Conservation (phyloP, 1,139 yeast species). For the Geotrichum reessii region DNA sequence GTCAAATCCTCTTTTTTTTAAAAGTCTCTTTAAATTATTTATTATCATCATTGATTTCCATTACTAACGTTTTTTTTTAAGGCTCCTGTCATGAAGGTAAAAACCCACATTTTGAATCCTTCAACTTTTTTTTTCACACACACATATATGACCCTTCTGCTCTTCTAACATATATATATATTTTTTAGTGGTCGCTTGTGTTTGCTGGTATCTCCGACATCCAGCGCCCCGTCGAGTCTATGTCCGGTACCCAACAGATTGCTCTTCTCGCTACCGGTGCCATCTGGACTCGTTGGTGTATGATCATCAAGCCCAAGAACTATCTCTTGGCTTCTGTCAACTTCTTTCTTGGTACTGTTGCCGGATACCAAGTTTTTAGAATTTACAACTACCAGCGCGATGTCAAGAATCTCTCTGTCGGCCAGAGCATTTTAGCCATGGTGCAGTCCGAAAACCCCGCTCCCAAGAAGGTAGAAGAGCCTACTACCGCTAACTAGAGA, state of each 20-base stretch:
- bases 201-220: slow-evolving; percentile 85
- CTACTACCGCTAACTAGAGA: background rate
- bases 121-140: background rate
- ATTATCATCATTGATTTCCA: background rate
- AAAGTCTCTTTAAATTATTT: too few relatives aligned
- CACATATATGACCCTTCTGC: background rate
- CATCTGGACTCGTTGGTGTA: slow-evolving; percentile 98
- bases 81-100: slow-evolving; percentile 51
- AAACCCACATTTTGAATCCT: too few relatives aligned
- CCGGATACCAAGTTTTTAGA: slow-evolving; percentile 76
- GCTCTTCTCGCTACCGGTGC: slow-evolving; percentile 89
- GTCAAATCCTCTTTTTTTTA: background rate
- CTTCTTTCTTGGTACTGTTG: slow-evolving; percentile 87
- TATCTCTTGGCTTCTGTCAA: slow-evolving; percentile 84
- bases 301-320: slow-evolving; percentile 87
- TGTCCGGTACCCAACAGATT: slow-evolving; percentile 86
- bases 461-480: background rate
- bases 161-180: background rate
- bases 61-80: slow-evolving; percentile 18
- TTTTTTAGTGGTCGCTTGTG: slow-evolving; percentile 71
- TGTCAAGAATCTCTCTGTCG: slow-evolving; percentile 44
- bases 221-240: slow-evolving; percentile 83
- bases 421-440: slow-evolving; percentile 54
- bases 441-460: slow-evolving; percentile 23
- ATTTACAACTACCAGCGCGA: slow-evolving; percentile 57